A percentile compares a stretch with the other conserved stretches of the same genome.
These are phyloP conservation scores for Colletotrichum sp. DNA, from an alignment of 2,329 filamentous ascomycete species.

Conservation along the genomic window DNA sequence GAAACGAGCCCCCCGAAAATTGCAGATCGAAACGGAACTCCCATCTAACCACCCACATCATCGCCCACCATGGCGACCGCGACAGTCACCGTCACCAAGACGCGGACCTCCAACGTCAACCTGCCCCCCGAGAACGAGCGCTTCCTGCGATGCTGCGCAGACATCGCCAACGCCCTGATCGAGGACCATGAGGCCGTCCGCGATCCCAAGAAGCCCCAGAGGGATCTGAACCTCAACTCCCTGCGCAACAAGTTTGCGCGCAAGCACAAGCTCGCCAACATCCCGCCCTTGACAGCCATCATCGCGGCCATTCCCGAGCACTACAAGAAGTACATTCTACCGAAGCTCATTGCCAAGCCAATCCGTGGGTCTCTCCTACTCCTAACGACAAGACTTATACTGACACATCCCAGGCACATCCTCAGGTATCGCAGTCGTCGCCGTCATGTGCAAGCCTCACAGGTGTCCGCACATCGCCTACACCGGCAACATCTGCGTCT, in stretches of 20 bases:
- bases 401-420: conserved; percentile 69
- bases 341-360: conserved; percentile 95
- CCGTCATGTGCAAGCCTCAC: conserved; percentile 99
- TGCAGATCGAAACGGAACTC: too few relatives aligned
- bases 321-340: conserved; percentile 98
- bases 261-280: conserved; percentile 87
- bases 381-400: too few relatives aligned
- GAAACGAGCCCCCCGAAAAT: too few relatives aligned
- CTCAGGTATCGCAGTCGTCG: conserved; percentile 96
- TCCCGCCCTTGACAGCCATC: conserved; percentile 93
- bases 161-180: conserved; percentile 92
- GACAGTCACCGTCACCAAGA: conserved; percentile 64
- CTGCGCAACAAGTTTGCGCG: conserved; percentile 87
- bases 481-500: conserved; percentile 98
- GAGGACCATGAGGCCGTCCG: conserved; percentile 88
- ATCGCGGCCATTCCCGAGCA: conserved; percentile 99
- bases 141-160: conserved; percentile 91
- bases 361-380: conserved; percentile 66
- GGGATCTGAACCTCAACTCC: conserved; percentile 91
- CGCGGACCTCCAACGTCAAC: conserved; percentile 74
- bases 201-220: conserved; percentile 74
- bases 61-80: conserved; percentile 42
- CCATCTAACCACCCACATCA: neutral
- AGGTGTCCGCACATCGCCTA: conserved; percentile 97
- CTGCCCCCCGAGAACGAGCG: conserved; percentile 93